phyloP scores from a whole-genome alignment of 148 eudicot genomes.

The Dianthus caryophyllus region DNA sequence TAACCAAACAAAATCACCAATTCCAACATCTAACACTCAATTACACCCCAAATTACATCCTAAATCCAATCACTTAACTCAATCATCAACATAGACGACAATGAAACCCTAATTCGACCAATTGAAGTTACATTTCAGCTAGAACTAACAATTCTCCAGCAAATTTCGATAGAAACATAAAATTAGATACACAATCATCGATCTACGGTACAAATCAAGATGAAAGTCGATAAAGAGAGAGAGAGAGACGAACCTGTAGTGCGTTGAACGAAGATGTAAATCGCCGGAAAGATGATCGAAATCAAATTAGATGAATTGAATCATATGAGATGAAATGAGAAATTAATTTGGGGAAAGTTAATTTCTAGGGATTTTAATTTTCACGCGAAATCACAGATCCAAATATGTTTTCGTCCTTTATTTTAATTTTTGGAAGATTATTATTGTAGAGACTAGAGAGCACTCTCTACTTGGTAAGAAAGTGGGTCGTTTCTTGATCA shows the following conservation, averaged over 20 bases:
- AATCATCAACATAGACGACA: slow-evolving; percentile 1
- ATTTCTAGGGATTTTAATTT: slow-evolving; percentile 10
- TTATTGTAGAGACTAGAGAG: too few species aligned
- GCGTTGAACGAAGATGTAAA: slow-evolving; percentile 4
- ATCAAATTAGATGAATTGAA: background rate
- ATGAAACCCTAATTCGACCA: slow-evolving; percentile 17
- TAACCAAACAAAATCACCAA: too few species aligned
- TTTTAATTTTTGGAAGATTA: background rate
- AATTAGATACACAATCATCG: background rate
- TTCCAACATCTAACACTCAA: too few species aligned
- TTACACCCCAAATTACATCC: background rate
- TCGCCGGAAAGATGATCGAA: background rate
- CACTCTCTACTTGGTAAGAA: too few species aligned
- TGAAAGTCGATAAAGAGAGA: too few species aligned
- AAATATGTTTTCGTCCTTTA: background rate
- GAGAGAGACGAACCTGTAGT: background rate
- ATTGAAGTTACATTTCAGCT: slow-evolving; percentile 16
- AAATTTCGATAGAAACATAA: too few species aligned
- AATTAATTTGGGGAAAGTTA: background rate
- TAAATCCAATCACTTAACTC: background rate
- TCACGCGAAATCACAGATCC: background rate
- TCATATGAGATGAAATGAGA: background rate
- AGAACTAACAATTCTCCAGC: slow-evolving; percentile 4
- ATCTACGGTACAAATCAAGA: background rate
- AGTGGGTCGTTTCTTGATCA: too few species aligned